Percentiles rank a stretch among this genome's conserved stretches.
Conservation (phyloP, 306 rosid species). For the Cicer chorassanicum region DNA sequence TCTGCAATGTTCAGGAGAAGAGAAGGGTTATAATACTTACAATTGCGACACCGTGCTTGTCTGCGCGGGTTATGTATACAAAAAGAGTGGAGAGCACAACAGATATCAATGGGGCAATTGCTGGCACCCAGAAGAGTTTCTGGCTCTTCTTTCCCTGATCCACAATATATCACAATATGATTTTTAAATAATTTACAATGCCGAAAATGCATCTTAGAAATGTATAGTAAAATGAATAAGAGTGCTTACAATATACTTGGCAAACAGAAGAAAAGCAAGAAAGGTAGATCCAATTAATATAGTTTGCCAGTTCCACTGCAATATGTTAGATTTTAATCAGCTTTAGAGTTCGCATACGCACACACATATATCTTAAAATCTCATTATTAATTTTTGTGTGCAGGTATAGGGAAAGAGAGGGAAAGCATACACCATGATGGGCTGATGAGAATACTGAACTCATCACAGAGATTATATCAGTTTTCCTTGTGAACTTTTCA, state of each 20-base stretch:
- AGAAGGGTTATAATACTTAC: conserved; percentile 56
- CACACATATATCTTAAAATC: conserved; percentile 10
- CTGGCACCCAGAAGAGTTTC: conserved; percentile 90
- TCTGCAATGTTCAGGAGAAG: conserved; percentile 9
- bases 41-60: conserved; percentile 77
- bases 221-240: conserved; percentile 20
- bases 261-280: conserved; percentile 64
- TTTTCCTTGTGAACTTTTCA: conserved; percentile 71
- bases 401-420: conserved; percentile 32
- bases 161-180: conserved; percentile 32
- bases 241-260: conserved; percentile 73
- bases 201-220: conserved; percentile 15
- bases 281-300: conserved; percentile 72
- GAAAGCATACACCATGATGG: conserved; percentile 76
- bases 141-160: conserved; percentile 84
- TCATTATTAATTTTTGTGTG: background rate
- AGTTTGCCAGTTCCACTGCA: conserved; percentile 99
- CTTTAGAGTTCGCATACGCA: background rate
- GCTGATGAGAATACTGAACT: conserved; percentile 68
- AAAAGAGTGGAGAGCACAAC: conserved; percentile 79
- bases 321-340: conserved; percentile 42
- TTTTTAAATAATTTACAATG: conserved; percentile 43
- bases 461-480: conserved; percentile 83
- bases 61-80: conserved; percentile 84
- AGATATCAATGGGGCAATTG: conserved; percentile 88